phyloP scores from a whole-genome alignment of 176 grass and related monocot genomes.

The Cenchrus purpureus region DNA sequence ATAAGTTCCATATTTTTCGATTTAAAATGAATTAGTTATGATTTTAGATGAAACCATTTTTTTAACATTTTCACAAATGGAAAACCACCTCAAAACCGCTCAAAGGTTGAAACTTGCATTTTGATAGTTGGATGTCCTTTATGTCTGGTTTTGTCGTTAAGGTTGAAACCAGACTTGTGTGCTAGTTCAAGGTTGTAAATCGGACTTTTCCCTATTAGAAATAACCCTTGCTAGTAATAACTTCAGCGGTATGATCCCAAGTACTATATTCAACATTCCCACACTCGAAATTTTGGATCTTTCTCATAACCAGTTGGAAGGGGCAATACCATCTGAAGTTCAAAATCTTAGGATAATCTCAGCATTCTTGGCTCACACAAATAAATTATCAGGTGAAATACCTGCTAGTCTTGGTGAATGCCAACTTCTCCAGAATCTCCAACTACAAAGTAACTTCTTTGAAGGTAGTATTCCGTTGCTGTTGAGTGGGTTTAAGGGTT shows the following conservation, averaged over 20 bases:
- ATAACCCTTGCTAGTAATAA: conserved; percentile 35
- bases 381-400: conserved; percentile 47
- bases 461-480: conserved; percentile 16
- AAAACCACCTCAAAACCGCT: too few relatives aligned
- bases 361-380: neutral
- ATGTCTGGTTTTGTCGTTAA: too few relatives aligned
- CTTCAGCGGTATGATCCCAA: conserved; percentile 39
- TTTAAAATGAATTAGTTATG: too few relatives aligned
- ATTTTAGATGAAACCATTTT: too few relatives aligned
- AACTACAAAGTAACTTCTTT: conserved; percentile 46
- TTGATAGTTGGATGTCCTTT: too few relatives aligned
- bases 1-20: too few relatives aligned
- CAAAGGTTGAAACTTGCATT: too few relatives aligned
- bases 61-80: too few relatives aligned
- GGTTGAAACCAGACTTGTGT: too few relatives aligned
- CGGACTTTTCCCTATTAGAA: neutral
- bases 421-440: conserved; percentile 33
- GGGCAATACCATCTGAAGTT: conserved; percentile 34
- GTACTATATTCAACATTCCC: conserved; percentile 37
- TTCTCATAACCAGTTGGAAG: conserved; percentile 38
- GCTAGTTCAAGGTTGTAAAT: too few relatives aligned
- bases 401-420: conserved; percentile 50
- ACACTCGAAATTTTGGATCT: conserved; percentile 35
- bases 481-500: conserved; percentile 4
- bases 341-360: conserved; percentile 28